Evolutionary conservation across 257 asterid species (phyloP).

Genomic region (Dorcoceras hygrometricum): DNA sequence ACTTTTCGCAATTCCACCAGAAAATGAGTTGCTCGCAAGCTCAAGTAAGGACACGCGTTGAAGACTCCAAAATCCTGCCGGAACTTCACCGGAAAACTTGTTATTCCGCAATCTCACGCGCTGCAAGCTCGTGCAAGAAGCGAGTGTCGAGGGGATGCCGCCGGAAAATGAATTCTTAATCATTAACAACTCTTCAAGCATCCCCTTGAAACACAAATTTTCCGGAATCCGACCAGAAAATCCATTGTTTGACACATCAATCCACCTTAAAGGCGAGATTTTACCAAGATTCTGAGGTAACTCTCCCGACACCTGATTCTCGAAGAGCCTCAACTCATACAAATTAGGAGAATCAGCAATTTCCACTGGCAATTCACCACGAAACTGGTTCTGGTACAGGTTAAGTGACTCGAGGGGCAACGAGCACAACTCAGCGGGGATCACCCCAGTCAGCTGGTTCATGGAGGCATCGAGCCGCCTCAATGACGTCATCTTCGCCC

Average conservation of each 20-base stretch:
- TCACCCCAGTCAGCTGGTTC: constrained; percentile 71
- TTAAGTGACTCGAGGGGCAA: constrained; percentile 88
- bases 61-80: constrained; percentile 83
- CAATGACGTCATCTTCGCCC: constrained; percentile 78
- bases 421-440: constrained; percentile 79
- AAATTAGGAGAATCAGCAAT: constrained; percentile 72
- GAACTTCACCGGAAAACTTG: constrained; percentile 68
- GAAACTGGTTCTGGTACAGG: constrained; percentile 68
- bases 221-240: constrained; percentile 73
- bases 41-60: constrained; percentile 85
- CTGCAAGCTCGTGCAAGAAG: constrained; percentile 64
- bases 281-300: constrained; percentile 74
- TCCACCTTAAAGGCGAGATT: constrained; percentile 67
- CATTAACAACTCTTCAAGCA: constrained; percentile 60
- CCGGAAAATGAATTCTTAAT: constrained; percentile 71
- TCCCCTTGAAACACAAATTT: constrained; percentile 55
- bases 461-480: constrained; percentile 82
- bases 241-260: constrained; percentile 72
- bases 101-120: constrained; percentile 80
- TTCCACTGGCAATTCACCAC: constrained; percentile 63
- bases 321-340: constrained; percentile 80
- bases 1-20: constrained; percentile 73
- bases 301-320: constrained; percentile 58
- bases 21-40: constrained; percentile 60
- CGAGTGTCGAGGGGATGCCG: constrained; percentile 62